phyloP scores from a whole-genome alignment of 345 rosid genomes.

The Citrus cavaleriei region DNA sequence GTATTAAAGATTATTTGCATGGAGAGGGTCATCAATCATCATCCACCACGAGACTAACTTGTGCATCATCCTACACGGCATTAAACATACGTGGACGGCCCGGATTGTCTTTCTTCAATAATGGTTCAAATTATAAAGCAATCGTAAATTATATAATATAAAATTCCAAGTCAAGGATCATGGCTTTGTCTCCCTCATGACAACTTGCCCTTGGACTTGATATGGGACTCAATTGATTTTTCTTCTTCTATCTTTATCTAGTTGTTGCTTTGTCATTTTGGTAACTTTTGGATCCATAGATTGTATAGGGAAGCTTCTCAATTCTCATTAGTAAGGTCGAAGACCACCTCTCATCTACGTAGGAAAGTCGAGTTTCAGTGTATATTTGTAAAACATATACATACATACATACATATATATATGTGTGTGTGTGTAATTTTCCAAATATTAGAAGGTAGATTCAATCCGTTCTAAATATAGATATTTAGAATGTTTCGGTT shows the following conservation, averaged over 20 bases:
- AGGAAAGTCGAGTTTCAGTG: too few relatives aligned
- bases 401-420: too few relatives aligned
- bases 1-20: not conserved
- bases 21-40: not conserved
- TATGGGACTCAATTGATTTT: not conserved
- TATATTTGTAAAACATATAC: too few relatives aligned
- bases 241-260: not conserved
- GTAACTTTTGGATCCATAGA: not conserved
- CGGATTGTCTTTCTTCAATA: not conserved
- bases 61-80: not conserved
- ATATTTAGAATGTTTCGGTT: too few relatives aligned
- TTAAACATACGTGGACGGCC: not conserved
- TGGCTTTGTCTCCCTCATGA: not conserved
- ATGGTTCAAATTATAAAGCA: not conserved
- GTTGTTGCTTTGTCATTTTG: not conserved
- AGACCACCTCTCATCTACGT: too few relatives aligned
- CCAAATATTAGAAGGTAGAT: too few relatives aligned
- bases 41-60: not conserved
- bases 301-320: too few relatives aligned
- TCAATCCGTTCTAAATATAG: too few relatives aligned
- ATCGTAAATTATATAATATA: not conserved
- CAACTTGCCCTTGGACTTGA: not conserved
- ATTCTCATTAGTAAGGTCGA: too few relatives aligned
- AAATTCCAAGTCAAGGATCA: not conserved
- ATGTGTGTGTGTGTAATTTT: too few relatives aligned